Conservation (phyloP, 495 filamentous ascomycete species). For the Eremomyces bilateralis region DNA sequence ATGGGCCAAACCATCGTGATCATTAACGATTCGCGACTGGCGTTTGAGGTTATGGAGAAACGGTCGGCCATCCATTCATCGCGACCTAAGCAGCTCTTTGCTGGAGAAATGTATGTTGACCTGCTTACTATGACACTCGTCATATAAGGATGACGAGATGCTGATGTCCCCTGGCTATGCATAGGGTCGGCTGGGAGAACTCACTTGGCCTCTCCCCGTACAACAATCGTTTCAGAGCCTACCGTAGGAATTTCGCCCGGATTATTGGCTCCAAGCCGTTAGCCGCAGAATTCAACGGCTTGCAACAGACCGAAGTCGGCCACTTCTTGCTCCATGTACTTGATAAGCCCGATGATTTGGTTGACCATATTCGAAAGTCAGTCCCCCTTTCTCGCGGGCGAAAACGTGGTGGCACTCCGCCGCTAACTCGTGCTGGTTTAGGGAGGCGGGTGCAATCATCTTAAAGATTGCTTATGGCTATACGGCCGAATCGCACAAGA, state of each 20-base stretch:
- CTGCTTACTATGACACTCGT: not conserved
- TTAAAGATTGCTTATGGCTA: not conserved
- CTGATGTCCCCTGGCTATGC: not conserved
- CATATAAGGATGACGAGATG: not conserved
- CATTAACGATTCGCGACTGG: slow-evolving; percentile 8
- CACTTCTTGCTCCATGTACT: not conserved
- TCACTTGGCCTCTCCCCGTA: not conserved
- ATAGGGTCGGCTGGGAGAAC: not conserved
- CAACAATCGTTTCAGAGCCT: not conserved
- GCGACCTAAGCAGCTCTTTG: not conserved
- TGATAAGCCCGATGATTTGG: not conserved
- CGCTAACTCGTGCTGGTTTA: not conserved
- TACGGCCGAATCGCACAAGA: not conserved
- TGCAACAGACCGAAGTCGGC: not conserved
- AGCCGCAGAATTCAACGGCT: not conserved
- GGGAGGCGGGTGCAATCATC: not conserved
- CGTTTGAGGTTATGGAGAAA: slow-evolving; percentile 8
- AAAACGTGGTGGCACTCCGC: not conserved
- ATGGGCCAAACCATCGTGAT: slow-evolving; percentile 12
- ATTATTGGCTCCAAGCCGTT: not conserved
- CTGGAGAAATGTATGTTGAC: not conserved
- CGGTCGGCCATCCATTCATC: slow-evolving; percentile 3
- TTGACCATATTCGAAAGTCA: not conserved
- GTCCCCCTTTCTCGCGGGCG: not conserved
- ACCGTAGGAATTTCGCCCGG: not conserved